A percentile compares a stretch with the other conserved stretches of the same genome.
Conservation (phyloP, 208 protist species). For the Porcisia hertigi region DNA sequence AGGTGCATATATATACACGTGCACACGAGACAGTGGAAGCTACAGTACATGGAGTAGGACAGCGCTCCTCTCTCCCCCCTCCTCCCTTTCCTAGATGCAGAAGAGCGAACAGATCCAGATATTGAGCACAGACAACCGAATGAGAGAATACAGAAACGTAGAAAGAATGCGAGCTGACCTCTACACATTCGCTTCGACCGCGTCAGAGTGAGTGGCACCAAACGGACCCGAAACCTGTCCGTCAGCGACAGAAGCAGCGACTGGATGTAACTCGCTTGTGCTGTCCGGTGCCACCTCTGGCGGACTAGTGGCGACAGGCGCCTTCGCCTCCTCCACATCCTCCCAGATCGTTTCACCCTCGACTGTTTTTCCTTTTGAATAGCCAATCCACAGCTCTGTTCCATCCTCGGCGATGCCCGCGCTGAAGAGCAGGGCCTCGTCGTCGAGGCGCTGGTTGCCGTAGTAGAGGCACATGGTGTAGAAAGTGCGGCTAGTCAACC, state of each 20-base stretch:
- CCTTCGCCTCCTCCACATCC: conserved; percentile 69
- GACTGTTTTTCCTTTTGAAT: conserved; percentile 58
- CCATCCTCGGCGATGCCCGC: conserved; percentile 80
- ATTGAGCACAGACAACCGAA: neutral
- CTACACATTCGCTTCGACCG: neutral
- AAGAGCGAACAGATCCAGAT: neutral
- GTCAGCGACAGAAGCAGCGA: neutral
- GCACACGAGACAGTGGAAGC: neutral
- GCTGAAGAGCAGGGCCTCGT: conserved; percentile 78
- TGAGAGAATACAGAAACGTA: too few relatives aligned
- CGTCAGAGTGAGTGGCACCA: neutral
- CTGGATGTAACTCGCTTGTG: neutral
- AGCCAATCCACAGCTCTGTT: conserved; percentile 80
- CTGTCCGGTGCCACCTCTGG: conserved; percentile 10
- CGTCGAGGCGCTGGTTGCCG: conserved; percentile 75
- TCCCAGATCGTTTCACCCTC: conserved; percentile 81
- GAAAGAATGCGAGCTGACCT: neutral
- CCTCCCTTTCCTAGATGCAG: neutral
- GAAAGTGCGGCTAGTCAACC: conserved; percentile 78
- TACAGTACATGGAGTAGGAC: conserved; percentile 4
- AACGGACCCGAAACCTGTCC: neutral
- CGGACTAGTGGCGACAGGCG: conserved; percentile 10
- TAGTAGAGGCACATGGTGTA: conserved; percentile 80
- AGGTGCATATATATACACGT: neutral
- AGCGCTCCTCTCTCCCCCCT: neutral